Conservation (phyloP, 2,329 filamentous ascomycete species). For the Corinectria fuckeliana region DNA sequence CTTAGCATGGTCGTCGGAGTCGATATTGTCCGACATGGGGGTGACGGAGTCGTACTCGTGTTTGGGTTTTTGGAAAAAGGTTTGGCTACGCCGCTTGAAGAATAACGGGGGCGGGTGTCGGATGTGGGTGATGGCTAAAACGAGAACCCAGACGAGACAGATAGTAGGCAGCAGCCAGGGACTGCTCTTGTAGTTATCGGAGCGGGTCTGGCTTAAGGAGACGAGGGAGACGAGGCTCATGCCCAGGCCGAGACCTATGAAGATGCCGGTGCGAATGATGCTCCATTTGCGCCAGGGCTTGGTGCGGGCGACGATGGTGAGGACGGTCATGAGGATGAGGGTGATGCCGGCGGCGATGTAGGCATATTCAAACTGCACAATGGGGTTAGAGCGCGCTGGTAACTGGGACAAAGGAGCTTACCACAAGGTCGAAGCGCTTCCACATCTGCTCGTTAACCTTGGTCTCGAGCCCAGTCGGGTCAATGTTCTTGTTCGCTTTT, state of each 20-base stretch:
- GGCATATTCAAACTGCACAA: conserved; percentile 42
- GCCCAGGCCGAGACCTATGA: conserved; percentile 40
- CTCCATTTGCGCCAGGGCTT: conserved; percentile 43
- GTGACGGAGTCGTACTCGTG: conserved; percentile 22
- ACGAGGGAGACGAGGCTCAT: conserved; percentile 39
- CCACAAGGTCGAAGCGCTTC: conserved; percentile 41
- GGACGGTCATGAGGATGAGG: conserved; percentile 41
- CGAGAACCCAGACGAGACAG: conserved; percentile 42
- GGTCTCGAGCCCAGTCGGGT: conserved; percentile 29
- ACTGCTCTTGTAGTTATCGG: conserved; percentile 33
- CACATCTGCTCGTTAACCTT: conserved; percentile 32
- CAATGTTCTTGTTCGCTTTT: conserved; percentile 21
- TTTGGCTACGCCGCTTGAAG: conserved; percentile 25
- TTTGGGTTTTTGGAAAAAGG: conserved; percentile 23
- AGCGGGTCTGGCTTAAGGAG: conserved; percentile 25
- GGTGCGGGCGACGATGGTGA: conserved; percentile 41
- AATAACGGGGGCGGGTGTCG: conserved; percentile 35
- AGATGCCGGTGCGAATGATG: conserved; percentile 39
- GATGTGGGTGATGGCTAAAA: conserved; percentile 44
- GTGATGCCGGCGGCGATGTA: conserved; percentile 43
- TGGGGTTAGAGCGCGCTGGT: neutral
- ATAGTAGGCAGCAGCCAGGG: conserved; percentile 45
- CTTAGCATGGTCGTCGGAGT: conserved; percentile 10
- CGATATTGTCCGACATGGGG: conserved; percentile 6
- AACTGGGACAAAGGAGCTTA: conserved; percentile 23